Evolutionary conservation across 345 rosid species (phyloP).

Genomic region (Gossypium bickii): DNA sequence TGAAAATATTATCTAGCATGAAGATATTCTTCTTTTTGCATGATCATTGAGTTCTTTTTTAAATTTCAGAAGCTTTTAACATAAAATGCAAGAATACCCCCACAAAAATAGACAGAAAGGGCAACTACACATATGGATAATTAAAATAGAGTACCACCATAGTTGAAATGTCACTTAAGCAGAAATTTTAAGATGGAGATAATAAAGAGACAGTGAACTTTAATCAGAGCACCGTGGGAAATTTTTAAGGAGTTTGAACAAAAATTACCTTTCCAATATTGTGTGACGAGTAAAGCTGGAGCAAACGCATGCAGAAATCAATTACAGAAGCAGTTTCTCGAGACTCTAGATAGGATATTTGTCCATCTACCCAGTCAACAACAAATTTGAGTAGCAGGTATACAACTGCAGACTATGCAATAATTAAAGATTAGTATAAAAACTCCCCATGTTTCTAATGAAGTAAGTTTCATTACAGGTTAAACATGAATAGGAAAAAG

Average conservation of each 20-base stretch:
- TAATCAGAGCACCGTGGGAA: background rate
- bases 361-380: slow-evolving; percentile 97
- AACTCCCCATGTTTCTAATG: background rate
- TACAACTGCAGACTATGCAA: slow-evolving; percentile 82
- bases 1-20: background rate
- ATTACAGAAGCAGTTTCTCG: slow-evolving; percentile 68
- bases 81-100: background rate
- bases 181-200: slow-evolving; percentile 2
- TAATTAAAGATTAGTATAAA: slow-evolving; percentile 17
- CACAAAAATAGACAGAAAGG: too few species aligned
- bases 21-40: background rate
- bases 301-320: slow-evolving; percentile 89
- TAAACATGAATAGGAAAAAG: background rate
- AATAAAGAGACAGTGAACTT: background rate
- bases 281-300: slow-evolving; percentile 90
- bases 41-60: background rate
- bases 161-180: background rate
- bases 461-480: background rate
- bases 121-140: background rate
- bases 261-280: slow-evolving; percentile 88
- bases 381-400: slow-evolving; percentile 88
- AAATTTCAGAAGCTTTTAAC: background rate
- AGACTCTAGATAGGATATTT: slow-evolving; percentile 85
- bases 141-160: background rate
- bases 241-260: background rate